Evolutionary conservation across 805 yeast species (phyloP).

Genomic region (Cyberlindnera sargentensis): DNA sequence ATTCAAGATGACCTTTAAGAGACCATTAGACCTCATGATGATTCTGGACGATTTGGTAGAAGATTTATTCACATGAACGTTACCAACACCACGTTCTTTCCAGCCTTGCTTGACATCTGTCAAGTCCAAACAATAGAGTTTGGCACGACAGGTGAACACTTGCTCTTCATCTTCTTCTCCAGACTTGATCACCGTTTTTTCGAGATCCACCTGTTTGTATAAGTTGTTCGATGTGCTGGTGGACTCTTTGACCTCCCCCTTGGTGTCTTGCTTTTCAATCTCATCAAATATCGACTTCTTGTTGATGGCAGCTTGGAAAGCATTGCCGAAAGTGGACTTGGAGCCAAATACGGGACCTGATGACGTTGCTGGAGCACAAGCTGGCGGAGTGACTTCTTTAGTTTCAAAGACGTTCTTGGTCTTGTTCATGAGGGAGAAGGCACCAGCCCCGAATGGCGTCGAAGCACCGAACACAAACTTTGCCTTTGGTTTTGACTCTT

Average conservation of each 20-base stretch:
- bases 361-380: neutral
- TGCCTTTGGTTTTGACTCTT: constrained; percentile 20
- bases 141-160: constrained; percentile 63
- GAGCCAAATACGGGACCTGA: constrained; percentile 34
- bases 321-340: constrained; percentile 41
- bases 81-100: constrained; percentile 94
- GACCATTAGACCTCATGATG: constrained; percentile 87
- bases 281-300: constrained; percentile 55
- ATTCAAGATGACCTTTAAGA: constrained; percentile 76
- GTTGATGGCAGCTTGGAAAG: constrained; percentile 44
- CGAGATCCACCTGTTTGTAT: constrained; percentile 53
- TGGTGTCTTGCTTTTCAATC: constrained; percentile 7
- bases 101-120: constrained; percentile 68
- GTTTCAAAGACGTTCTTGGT: constrained; percentile 34
- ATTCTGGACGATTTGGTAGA: constrained; percentile 46
- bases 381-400: constrained; percentile 14
- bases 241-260: constrained; percentile 13
- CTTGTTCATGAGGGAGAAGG: constrained; percentile 28
- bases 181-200: constrained; percentile 56
- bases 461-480: constrained; percentile 52
- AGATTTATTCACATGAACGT: constrained; percentile 63
- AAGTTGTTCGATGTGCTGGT: constrained; percentile 24
- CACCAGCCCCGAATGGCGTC: constrained; percentile 39
- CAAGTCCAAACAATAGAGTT: constrained; percentile 69
- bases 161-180: constrained; percentile 88